Base-by-base conservation (phyloP, 768 basidiomycete genomes). In the Leccinum fibrillosum region DNA sequence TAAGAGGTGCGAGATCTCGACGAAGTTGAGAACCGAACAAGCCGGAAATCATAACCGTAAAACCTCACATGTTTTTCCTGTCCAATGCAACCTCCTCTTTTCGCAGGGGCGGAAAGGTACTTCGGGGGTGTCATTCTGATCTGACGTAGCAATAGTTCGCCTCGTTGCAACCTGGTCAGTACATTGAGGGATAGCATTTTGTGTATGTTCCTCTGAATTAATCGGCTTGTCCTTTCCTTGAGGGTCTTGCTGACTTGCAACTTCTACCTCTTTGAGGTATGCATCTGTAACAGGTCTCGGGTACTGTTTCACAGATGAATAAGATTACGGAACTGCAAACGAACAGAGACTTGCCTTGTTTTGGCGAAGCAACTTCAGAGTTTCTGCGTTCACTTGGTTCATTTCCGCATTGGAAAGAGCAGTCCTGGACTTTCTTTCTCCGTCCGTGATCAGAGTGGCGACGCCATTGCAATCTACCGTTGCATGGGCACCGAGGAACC, bases 1-100 rank as follows among this genome's bases (percentile, higher is more conserved):
- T 98, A 19, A 98, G 74, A 2, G 96, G 96, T 3, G 86, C 86
- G 6, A 88, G 77, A 69, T 88, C 82, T 83, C 49, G 45, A 53
- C 9, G 49, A 35, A 34, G 47, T 23, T 64, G 15, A 25, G 78
- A 76, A 47, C 77, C 74, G 77, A 42, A 44, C 28, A 12, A 5
- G 12, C 4, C 11, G 15, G 10, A 26, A 17, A 34, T 15, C 21
- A 42, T 30, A 28, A 51, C 7, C 8, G 47, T 13, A 21, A 23
- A 7, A 34, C 72, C 86, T 48, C 66, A 92, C 91, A 98, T 1
- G 90, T 89, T 72, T 92, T 92, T 2, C 89, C 92, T 8, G 78
- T 74, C 92, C 95, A 98, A 65, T 91, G 75, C 47, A 98, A 69
- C 53, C 92, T 78, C 69, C 85, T 92, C 77, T 98, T 98, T 76